Evolutionary conservation across 345 rosid genomes (phyloP).

Genomic region (Eucalyptus rudis): DNA sequence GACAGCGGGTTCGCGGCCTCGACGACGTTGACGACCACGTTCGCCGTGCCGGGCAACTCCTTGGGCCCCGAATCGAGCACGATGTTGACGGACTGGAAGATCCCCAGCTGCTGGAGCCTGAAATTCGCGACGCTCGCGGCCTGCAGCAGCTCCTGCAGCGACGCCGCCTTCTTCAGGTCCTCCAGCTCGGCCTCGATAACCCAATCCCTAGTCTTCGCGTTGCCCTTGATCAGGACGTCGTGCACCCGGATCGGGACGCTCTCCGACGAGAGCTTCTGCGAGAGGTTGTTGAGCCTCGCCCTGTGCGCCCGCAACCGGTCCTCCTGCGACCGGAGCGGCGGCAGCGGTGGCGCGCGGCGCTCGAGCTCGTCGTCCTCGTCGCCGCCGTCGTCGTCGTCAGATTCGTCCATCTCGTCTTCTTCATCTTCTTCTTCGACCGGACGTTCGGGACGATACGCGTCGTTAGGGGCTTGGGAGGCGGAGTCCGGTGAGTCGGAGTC

Average conservation of each 20-base stretch:
- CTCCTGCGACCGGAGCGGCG: slow-evolving; percentile 3
- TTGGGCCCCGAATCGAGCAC: slow-evolving; percentile 82
- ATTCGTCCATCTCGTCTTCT: slow-evolving; percentile 9
- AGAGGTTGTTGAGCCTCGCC: slow-evolving; percentile 32
- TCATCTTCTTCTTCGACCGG: background rate
- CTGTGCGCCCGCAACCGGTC: slow-evolving; percentile 7
- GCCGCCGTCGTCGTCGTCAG: slow-evolving; percentile 11
- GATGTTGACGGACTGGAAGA: slow-evolving; percentile 72
- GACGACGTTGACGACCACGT: slow-evolving; percentile 57
- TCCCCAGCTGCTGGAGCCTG: slow-evolving; percentile 52
- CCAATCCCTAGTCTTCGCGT: slow-evolving; percentile 65
- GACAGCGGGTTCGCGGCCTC: slow-evolving; percentile 48
- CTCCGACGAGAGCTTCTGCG: slow-evolving; percentile 33
- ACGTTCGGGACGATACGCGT: background rate
- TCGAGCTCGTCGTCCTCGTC: slow-evolving; percentile 15
- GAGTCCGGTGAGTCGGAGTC: background rate
- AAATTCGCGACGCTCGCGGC: slow-evolving; percentile 50
- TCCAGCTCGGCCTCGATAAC: slow-evolving; percentile 61
- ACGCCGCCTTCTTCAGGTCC: slow-evolving; percentile 36
- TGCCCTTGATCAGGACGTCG: slow-evolving; percentile 70
- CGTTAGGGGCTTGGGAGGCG: background rate
- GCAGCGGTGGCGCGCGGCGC: background rate
- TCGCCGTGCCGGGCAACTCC: slow-evolving; percentile 82
- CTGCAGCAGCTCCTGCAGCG: slow-evolving; percentile 66
- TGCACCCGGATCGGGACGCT: slow-evolving; percentile 70